Evolutionary conservation across 331 rosid species (phyloP).

Genomic region (Telfairia occidentalis): DNA sequence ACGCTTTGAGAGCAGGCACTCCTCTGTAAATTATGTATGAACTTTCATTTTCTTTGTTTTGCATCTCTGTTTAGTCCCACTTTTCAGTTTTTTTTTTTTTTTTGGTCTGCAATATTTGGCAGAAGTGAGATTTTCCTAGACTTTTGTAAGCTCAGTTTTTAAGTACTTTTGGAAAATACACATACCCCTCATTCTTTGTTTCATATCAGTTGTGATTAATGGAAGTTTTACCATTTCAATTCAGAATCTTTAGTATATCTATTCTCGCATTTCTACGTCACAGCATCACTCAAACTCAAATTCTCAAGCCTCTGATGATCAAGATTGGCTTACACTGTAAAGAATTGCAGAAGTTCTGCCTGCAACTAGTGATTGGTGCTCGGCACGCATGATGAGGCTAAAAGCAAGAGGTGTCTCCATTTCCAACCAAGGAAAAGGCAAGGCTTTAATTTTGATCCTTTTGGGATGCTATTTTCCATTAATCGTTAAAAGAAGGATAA

Average conservation of each 20-base stretch:
- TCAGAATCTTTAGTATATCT: not conserved
- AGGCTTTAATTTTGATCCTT: not conserved
- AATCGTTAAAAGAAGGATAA: not conserved
- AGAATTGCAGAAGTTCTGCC: not conserved
- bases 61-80: not conserved
- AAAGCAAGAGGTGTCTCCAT: not conserved
- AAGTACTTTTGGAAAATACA: not conserved
- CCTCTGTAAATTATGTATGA: constrained; percentile 21
- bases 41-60: not conserved
- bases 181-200: not conserved
- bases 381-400: not conserved
- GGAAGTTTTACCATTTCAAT: not conserved
- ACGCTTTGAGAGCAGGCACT: constrained; percentile 26
- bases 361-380: not conserved
- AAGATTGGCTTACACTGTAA: not conserved
- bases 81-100: not conserved
- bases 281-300: not conserved
- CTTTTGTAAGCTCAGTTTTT: not conserved
- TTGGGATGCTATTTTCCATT: not conserved
- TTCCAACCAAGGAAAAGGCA: not conserved
- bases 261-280: not conserved
- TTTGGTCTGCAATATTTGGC: not conserved
- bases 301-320: not conserved
- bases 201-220: not conserved
- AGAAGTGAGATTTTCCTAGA: constrained; percentile 5